These are phyloP conservation scores for Salvia rosmarinus DNA, from an alignment of 257 asterid genomes.

Conservation along the genomic window DNA sequence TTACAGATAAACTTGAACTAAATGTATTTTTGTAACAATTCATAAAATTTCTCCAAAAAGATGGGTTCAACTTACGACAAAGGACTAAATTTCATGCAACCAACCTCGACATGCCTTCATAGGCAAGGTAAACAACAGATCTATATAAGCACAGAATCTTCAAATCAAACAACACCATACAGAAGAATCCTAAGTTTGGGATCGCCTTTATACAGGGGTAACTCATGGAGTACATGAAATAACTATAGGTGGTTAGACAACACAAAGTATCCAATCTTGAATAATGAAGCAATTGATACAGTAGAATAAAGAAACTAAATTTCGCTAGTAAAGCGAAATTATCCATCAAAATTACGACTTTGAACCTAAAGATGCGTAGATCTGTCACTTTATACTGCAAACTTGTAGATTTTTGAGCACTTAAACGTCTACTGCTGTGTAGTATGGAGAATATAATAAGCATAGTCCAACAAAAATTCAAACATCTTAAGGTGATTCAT, in stretches of 20 bases:
- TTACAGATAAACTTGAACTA: constrained; percentile 1
- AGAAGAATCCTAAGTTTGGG: not conserved
- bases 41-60: not conserved
- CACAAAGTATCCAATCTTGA: not conserved
- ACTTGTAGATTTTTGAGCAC: not conserved
- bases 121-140: not conserved
- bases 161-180: not conserved
- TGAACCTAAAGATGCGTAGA: not conserved
- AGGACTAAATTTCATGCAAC: not conserved
- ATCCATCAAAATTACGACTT: not conserved
- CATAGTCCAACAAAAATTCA: not conserved
- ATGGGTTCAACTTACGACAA: not conserved
- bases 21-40: constrained; percentile 6
- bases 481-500: not conserved
- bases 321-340: not conserved
- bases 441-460: too few species aligned
- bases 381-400: not conserved
- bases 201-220: not conserved
- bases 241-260: not conserved
- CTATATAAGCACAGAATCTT: not conserved
- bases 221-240: not conserved
- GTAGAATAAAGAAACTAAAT: not conserved
- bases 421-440: not conserved
- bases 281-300: not conserved
- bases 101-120: not conserved